Evolutionary conservation across 352 stramenopile genomes (phyloP), one percentile per base, ranked within the genome.

Genomic region (Globisporangium abappressorium): DNA sequence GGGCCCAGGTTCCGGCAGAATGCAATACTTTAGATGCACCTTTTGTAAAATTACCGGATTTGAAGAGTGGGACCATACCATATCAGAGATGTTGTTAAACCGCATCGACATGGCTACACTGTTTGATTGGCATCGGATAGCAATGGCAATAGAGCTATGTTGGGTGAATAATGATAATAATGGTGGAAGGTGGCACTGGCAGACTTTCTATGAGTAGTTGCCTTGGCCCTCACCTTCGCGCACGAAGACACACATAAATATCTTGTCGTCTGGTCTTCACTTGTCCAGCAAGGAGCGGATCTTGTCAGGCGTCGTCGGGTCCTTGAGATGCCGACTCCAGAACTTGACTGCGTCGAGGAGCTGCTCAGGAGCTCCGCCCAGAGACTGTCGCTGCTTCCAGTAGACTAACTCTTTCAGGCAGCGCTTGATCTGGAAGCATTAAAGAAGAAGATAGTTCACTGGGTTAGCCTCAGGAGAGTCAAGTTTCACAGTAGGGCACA

Each of bases 291-390:
- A 62, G 20, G 65, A 51, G 34, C 71, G 79, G 69, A 90, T 73
- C 53, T 85, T 80, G 46, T 75, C 73, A 14, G 81, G 76, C 3
- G 81, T 90, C 15, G 71, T 65, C 2, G 69, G 49, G 30, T 90
- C 80, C 33, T 84, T 84, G 58, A 84, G 77, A 62, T 90, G 81
- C 18, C 74, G 46, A 51, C 76, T 90, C 70, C 77, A 83, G 65
- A 77, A 90, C 60, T 78, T 84, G 72, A 88, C 74, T 2, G 73
- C 77, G 54, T 81, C 68, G 9, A 88, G 64, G 4, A 90, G 72
- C 72, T 85, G 75, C 43, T 59, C 55, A 9, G 71, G 80, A 53
- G 70, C 72, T 51, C 70, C 71, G 5, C 49, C 57, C 9, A 72
- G 41, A 33, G 53, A 74, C 55, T 34, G 68, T 30, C 56, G 69